Base-by-base conservation (phyloP, 768 basidiomycete genomes). In the Xerocomellus amylosporus region DNA sequence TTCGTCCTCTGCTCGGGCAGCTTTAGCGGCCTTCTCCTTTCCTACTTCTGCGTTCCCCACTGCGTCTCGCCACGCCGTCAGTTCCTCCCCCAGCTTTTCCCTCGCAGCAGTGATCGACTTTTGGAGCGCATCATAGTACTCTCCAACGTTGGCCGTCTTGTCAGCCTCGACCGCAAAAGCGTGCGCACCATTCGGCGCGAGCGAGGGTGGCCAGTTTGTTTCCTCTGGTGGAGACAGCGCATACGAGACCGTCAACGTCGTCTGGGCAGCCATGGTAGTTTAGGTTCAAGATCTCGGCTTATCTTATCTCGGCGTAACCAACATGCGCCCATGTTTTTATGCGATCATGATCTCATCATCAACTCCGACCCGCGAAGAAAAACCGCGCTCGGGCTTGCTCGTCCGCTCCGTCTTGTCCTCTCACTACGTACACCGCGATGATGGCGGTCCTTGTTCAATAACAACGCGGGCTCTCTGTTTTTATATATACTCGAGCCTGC, bases 21-120 rank as follows among this genome's bases (percentile, higher is more conserved):
- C 71, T 51, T 71, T 74, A 42, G 64, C 69, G 14, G 64, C 71
- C 51, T 71, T 75, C 60, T 90, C 88, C 62, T 87, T 89, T 15
- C 64, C 75, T 61, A 79, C 66, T 66, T 91, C 89, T 8, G 71
- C 64, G 45, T 78, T 86, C 13, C 88, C 86, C 5, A 90, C 83
- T 7, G 79, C 78, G 69, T 91, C 88, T 62, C 85, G 78, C 89
- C 88, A 90, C 6, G 68, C 77, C 0, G 89, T 90, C 68, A 91
- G 66, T 58, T 89, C 85, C 41, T 82, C 76, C 10, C 89, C 89
- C 5, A 88, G 59, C 28, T 75, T 72, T 40, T 73, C 74, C 57
- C 75, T 82, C 28, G 86, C 85, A 34, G 74, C 70, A 33, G 71
- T 72, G 46, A 90, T 73, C 19, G 82, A 74, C 6, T 60, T 68